A percentile compares a stretch with the other conserved stretches of the same genome.
These are phyloP conservation scores for Rhamnella rubrinervis DNA, from an alignment of 331 rosid species.

Conservation along the genomic window DNA sequence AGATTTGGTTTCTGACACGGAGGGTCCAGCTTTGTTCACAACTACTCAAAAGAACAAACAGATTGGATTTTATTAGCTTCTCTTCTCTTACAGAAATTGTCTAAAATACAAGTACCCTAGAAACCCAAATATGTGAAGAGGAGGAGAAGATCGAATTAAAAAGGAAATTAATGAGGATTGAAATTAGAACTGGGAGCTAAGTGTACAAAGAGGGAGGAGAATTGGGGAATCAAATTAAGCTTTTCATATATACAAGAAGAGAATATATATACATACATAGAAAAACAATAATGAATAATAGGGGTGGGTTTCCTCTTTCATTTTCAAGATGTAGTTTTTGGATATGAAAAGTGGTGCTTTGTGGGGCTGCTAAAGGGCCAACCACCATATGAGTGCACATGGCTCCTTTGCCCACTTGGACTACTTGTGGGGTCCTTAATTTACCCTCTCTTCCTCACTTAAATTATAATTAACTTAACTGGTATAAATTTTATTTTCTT, in stretches of 20 bases:
- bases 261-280: neutral
- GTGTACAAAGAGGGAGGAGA: neutral
- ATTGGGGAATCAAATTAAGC: neutral
- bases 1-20: conserved; percentile 32
- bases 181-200: too few species aligned
- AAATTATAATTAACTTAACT: neutral
- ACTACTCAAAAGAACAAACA: conserved; percentile 21
- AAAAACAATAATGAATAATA: neutral
- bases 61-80: conserved; percentile 14
- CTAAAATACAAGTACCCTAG: conserved; percentile 5
- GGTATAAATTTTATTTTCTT: too few species aligned
- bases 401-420: conserved; percentile 45
- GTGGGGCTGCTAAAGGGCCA: conserved; percentile 40
- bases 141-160: conserved; percentile 3
- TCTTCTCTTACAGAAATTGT: conserved; percentile 29
- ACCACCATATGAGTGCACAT: conserved; percentile 50
- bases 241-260: conserved; percentile 1
- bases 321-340: conserved; percentile 27
- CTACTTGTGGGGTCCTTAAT: conserved; percentile 14
- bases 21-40: conserved; percentile 19
- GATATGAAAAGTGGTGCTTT: conserved; percentile 25
- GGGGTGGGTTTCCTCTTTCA: conserved; percentile 8
- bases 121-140: neutral
- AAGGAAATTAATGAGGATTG: too few species aligned
- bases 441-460: neutral